These are phyloP conservation scores for Pholiota conissans DNA, from an alignment of 768 basidiomycete genomes.

Conservation along the genomic window DNA sequence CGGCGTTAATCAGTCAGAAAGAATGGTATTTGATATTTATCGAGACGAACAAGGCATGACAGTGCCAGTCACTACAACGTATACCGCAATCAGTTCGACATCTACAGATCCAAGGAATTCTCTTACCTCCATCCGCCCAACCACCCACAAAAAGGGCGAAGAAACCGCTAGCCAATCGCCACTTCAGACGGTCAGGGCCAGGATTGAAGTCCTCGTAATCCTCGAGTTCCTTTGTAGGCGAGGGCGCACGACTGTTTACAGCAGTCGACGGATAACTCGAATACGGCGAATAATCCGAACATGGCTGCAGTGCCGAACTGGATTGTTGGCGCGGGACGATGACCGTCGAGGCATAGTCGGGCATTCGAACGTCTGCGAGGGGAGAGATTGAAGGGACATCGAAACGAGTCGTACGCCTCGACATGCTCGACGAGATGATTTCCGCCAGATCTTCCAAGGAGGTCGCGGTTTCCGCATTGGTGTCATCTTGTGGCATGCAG, in stretches of 20 bases:
- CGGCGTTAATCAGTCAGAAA: not conserved
- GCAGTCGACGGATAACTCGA: conserved; percentile 18
- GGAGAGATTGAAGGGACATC: conserved; percentile 9
- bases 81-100: conserved; percentile 2
- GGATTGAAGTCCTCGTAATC: conserved; percentile 4
- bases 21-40: not conserved
- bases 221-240: conserved; percentile 16
- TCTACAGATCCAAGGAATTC: not conserved
- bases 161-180: conserved; percentile 40
- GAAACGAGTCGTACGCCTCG: conserved; percentile 1
- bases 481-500: not conserved
- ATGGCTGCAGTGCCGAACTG: conserved; percentile 5
- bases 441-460: conserved; percentile 1
- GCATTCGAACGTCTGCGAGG: conserved; percentile 9
- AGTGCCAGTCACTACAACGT: conserved; percentile 50
- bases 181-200: conserved; percentile 28
- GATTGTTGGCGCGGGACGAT: conserved; percentile 10
- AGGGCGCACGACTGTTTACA: conserved; percentile 21
- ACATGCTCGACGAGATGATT: conserved; percentile 3
- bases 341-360: conserved; percentile 15
- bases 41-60: conserved; percentile 47
- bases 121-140: conserved; percentile 49
- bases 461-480: not conserved
- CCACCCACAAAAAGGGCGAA: conserved; percentile 49
- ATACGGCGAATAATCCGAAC: conserved; percentile 15